These are phyloP conservation scores for Solanum phureja DNA, from an alignment of 257 asterid species.

Conservation along the genomic window DNA sequence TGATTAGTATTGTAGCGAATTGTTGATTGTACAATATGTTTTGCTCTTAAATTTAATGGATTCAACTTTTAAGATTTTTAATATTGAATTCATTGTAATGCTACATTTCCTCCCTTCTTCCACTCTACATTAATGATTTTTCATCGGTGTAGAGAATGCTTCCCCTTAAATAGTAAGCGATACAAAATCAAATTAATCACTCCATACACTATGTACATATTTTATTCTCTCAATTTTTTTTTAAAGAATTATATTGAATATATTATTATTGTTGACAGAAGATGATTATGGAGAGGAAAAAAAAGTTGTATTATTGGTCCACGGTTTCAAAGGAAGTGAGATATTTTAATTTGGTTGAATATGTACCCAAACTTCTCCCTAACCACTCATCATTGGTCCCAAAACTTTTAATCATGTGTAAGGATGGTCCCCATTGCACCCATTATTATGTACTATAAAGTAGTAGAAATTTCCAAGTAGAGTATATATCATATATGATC, in stretches of 20 bases:
- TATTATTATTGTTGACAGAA: not conserved
- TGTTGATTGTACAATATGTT: not conserved
- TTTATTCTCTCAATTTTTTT: not conserved
- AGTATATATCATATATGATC: not conserved
- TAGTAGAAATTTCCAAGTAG: not conserved
- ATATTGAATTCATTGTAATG: not conserved
- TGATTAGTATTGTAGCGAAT: not conserved
- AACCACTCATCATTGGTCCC: not conserved
- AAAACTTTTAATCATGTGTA: not conserved
- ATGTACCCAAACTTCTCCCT: not conserved
- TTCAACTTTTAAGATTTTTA: not conserved
- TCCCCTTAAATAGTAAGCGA: not conserved
- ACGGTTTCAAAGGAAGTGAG: not conserved
- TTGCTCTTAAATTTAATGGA: not conserved
- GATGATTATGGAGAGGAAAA: not conserved
- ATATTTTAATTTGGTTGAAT: not conserved
- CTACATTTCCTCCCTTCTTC: not conserved
- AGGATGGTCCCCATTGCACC: not conserved
- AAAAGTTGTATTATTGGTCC: not conserved
- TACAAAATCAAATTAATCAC: not conserved
- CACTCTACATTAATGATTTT: not conserved
- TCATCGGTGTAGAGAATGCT: not conserved
- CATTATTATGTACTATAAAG: not conserved
- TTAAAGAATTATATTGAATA: rapidly evolving
- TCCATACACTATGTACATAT: too few relatives aligned